A percentile compares a stretch with the other conserved stretches of the same genome.
phyloP scores from a whole-genome alignment of 768 basidiomycete genomes.

The Cubamyces sp. region DNA sequence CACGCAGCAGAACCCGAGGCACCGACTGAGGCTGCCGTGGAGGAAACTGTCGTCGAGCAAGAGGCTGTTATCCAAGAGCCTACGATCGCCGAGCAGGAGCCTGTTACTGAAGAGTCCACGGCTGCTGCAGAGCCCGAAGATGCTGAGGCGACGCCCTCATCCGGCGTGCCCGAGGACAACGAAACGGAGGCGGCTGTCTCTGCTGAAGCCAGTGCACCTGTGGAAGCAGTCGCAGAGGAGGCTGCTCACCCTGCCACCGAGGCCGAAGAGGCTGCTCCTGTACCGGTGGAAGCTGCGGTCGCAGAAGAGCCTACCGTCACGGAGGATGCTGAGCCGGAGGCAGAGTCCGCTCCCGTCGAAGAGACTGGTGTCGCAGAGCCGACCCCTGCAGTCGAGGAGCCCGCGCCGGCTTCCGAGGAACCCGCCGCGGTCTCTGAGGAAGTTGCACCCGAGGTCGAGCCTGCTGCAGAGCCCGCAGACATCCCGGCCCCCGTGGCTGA shows the following conservation, averaged over 20 bases:
- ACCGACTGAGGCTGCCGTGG: neutral
- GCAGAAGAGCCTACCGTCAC: neutral
- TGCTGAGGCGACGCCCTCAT: no score
- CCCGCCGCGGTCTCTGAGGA: neutral
- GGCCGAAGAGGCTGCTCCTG: neutral
- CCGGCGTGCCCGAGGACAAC: no score
- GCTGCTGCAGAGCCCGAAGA: neutral
- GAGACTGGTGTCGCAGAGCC: neutral
- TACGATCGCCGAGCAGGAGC: neutral
- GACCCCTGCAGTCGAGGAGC: neutral
- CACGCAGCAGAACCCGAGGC: neutral
- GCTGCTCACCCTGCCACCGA: neutral
- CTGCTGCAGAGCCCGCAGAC: neutral
- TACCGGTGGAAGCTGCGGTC: neutral
- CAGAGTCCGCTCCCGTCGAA: neutral
- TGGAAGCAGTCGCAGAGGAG: neutral
- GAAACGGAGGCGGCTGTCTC: no score
- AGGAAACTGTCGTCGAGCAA: neutral
- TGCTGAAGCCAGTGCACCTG: no score
- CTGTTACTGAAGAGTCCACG: neutral
- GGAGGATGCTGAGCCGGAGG: neutral
- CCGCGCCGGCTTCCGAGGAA: neutral
- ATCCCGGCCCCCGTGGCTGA: no score
- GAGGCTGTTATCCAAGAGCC: neutral
- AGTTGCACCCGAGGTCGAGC: neutral